A percentile compares a stretch with the other conserved stretches of the same genome.
phyloP scores from a whole-genome alignment of 176 grass and related monocot species.

The Triticum monococcum region DNA sequence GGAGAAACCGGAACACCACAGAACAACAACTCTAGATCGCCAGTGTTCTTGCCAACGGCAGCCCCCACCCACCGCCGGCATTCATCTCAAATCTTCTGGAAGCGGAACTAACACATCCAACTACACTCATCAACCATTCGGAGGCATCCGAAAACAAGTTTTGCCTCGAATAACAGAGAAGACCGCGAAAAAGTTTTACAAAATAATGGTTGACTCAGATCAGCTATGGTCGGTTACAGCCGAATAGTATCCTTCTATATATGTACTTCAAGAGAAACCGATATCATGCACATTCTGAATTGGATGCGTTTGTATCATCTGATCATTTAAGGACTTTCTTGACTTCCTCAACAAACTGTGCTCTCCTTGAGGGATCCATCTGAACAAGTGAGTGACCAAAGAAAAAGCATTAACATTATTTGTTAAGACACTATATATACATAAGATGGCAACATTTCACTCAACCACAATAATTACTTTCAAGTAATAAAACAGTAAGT shows the following conservation, averaged over 20 bases:
- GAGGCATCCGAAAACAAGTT: background rate
- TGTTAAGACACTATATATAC: background rate
- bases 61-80: background rate
- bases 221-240: constrained; percentile 2
- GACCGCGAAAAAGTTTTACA: background rate
- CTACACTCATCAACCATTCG: constrained; percentile 11
- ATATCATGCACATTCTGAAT: constrained; percentile 26
- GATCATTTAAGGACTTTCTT: constrained; percentile 54
- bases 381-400: constrained; percentile 46
- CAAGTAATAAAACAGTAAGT: background rate
- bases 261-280: constrained; percentile 40
- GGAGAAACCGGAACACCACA: background rate
- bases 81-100: background rate
- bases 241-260: constrained; percentile 31
- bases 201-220: constrained; percentile 17
- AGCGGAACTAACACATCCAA: constrained; percentile 21
- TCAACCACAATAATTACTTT: background rate
- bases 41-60: background rate
- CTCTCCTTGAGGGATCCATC: constrained; percentile 83
- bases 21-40: constrained; percentile 22
- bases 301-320: constrained; percentile 35
- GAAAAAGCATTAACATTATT: background rate
- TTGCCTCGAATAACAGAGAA: background rate
- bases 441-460: background rate
- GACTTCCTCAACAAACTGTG: constrained; percentile 59